Percentiles rank a stretch among this genome's conserved stretches.
Evolutionary conservation across 148 eudicot species (phyloP).

Genomic region (Linanthus parryae): DNA sequence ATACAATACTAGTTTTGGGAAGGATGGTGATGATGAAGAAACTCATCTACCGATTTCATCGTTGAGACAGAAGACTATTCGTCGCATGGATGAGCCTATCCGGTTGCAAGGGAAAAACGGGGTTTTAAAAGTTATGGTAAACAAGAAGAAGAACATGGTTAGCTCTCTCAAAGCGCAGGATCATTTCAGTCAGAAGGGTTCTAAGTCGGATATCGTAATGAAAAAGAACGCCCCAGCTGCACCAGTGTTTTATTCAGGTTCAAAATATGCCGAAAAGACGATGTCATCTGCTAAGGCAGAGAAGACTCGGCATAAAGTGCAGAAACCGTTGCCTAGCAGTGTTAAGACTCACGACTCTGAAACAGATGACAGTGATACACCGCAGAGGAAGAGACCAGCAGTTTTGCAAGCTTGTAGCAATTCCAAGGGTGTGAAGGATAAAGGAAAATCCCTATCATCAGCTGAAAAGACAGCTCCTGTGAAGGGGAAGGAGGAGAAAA

Average conservation of each 20-base stretch:
- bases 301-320: slow-evolving; percentile 23
- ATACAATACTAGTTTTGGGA: slow-evolving; percentile 23
- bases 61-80: slow-evolving; percentile 48
- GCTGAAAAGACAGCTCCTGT: slow-evolving; percentile 36
- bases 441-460: slow-evolving; percentile 32
- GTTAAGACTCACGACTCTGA: slow-evolving; percentile 10
- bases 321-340: slow-evolving; percentile 18
- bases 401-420: slow-evolving; percentile 29
- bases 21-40: slow-evolving; percentile 40
- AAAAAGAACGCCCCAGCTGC: slow-evolving; percentile 30
- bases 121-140: slow-evolving; percentile 80
- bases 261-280: slow-evolving; percentile 34
- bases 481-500: slow-evolving; percentile 51
- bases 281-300: slow-evolving; percentile 17
- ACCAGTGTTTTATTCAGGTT: slow-evolving; percentile 34
- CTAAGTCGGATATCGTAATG: slow-evolving; percentile 31
- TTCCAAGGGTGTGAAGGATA: slow-evolving; percentile 36
- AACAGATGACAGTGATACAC: slow-evolving; percentile 42
- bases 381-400: slow-evolving; percentile 29
- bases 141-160: slow-evolving; percentile 45
- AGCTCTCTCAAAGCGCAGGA: slow-evolving; percentile 23
- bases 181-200: slow-evolving; percentile 26
- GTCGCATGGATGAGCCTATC: slow-evolving; percentile 54
- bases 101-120: slow-evolving; percentile 95
- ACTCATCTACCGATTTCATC: slow-evolving; percentile 36